phyloP scores from a whole-genome alignment of 805 yeast species.

The Kazachstania psychrophila region DNA sequence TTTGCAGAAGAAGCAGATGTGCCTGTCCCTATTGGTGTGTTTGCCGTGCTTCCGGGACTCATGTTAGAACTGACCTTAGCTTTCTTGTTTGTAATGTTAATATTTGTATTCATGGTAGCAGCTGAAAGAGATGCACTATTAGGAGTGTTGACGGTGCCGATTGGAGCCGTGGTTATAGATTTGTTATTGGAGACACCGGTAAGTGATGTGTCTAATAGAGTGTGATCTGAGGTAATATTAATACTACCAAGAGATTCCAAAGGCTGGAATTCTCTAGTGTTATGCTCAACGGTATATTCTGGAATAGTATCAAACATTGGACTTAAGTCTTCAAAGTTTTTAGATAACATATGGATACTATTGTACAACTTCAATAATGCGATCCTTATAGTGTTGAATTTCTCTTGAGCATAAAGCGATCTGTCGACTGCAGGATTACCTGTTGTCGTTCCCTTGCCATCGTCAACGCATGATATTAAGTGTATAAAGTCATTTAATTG shows the following conservation, averaged over 20 bases:
- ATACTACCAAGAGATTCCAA: slow-evolving; percentile 16
- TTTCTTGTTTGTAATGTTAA: slow-evolving; percentile 5
- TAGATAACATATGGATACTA: slow-evolving; percentile 19
- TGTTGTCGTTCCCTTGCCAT: neutral
- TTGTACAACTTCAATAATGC: slow-evolving; percentile 16
- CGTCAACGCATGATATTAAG: slow-evolving; percentile 17
- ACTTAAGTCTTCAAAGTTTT: slow-evolving; percentile 14
- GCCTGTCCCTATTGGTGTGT: slow-evolving; percentile 7
- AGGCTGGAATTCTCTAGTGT: slow-evolving; percentile 17
- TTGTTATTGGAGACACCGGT: neutral
- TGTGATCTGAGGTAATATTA: neutral
- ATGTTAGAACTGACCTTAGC: too few relatives aligned
- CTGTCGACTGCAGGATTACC: slow-evolving; percentile 1
- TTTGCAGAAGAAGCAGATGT: slow-evolving; percentile 13
- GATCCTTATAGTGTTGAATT: slow-evolving; percentile 12
- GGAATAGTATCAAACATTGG: slow-evolving; percentile 22
- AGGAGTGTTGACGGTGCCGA: neutral
- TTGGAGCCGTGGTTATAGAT: neutral
- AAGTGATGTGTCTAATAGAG: too few relatives aligned
- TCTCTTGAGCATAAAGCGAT: slow-evolving; percentile 11
- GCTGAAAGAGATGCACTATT: neutral
- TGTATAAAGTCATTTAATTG: slow-evolving; percentile 23
- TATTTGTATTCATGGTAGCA: too few relatives aligned
- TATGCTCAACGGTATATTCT: slow-evolving; percentile 15
- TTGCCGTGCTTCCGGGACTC: slow-evolving; percentile 3